These are phyloP conservation scores for Chimonanthus salicifolius DNA, from an alignment of 164 flowering plant species.

Conservation along the genomic window DNA sequence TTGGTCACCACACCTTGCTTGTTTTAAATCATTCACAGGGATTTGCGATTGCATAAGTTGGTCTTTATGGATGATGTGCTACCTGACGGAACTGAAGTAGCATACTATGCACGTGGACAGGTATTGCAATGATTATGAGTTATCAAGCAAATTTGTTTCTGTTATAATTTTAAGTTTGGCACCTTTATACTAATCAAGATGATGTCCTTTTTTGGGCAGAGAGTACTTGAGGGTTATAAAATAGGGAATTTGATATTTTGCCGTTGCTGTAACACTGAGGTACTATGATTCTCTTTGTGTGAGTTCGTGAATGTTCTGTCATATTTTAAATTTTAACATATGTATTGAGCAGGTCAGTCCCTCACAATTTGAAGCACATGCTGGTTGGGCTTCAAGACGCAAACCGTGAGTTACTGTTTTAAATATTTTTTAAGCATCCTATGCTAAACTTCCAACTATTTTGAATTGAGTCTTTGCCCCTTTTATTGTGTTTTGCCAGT, in stretches of 20 bases:
- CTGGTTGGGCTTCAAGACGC: slow-evolving; percentile 82
- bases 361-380: slow-evolving; percentile 94
- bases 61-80: slow-evolving; percentile 65
- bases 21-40: slow-evolving; percentile 34
- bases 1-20: slow-evolving; percentile 4
- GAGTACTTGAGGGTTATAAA: slow-evolving; percentile 61
- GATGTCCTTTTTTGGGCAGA: slow-evolving; percentile 35
- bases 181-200: slow-evolving; percentile 1
- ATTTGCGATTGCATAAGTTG: slow-evolving; percentile 68
- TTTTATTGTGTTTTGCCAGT: slow-evolving; percentile 33
- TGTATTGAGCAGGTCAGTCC: slow-evolving; percentile 73
- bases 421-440: neutral
- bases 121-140: slow-evolving; percentile 28
- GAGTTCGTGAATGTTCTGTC: neutral
- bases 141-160: neutral
- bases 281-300: slow-evolving; percentile 17
- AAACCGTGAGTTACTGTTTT: slow-evolving; percentile 67
- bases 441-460: neutral
- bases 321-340: slow-evolving; percentile 12
- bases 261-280: slow-evolving; percentile 64
- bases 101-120: slow-evolving; percentile 65
- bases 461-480: neutral
- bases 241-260: slow-evolving; percentile 66
- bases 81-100: slow-evolving; percentile 83
- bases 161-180: neutral